Conservation (phyloP, 2,329 filamentous ascomycete genomes). For the Verticillium longisporum region DNA sequence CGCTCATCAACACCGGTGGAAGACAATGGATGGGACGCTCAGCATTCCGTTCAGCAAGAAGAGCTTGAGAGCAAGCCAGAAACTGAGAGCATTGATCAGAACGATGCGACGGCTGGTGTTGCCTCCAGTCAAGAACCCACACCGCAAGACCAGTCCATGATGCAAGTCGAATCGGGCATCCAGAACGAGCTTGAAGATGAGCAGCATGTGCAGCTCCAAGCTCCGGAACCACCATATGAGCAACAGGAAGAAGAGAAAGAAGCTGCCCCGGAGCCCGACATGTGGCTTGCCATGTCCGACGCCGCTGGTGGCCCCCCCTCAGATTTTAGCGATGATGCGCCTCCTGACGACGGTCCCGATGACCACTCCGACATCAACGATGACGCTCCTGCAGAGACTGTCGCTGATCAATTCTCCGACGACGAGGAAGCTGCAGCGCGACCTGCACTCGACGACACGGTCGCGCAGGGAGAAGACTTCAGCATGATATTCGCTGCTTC, state of each 20-base stretch:
- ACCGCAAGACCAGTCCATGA: constrained; percentile 19
- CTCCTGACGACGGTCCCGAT: background rate
- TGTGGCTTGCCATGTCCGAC: constrained; percentile 37
- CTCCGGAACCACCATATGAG: background rate
- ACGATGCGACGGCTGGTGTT: background rate
- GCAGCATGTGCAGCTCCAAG: background rate
- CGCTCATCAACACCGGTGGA: background rate
- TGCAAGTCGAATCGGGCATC: constrained; percentile 21
- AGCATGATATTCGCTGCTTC: constrained; percentile 54
- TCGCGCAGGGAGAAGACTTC: constrained; percentile 46
- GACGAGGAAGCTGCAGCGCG: constrained; percentile 4
- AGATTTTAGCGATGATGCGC: background rate
- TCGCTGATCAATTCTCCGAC: background rate
- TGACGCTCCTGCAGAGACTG: background rate
- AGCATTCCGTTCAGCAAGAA: background rate
- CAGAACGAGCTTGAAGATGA: constrained; percentile 6
- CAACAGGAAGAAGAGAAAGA: background rate
- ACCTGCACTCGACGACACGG: constrained; percentile 27
- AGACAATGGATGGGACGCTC: background rate
- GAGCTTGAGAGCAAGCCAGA: background rate
- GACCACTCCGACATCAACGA: background rate
- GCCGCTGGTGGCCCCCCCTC: constrained; percentile 6
- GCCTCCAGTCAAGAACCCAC: constrained; percentile 8
- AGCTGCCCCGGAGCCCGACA: constrained; percentile 28
- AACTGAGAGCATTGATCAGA: constrained; percentile 16